Evolutionary conservation across 345 rosid species (phyloP).

Genomic region (Abelmoschus esculentus): DNA sequence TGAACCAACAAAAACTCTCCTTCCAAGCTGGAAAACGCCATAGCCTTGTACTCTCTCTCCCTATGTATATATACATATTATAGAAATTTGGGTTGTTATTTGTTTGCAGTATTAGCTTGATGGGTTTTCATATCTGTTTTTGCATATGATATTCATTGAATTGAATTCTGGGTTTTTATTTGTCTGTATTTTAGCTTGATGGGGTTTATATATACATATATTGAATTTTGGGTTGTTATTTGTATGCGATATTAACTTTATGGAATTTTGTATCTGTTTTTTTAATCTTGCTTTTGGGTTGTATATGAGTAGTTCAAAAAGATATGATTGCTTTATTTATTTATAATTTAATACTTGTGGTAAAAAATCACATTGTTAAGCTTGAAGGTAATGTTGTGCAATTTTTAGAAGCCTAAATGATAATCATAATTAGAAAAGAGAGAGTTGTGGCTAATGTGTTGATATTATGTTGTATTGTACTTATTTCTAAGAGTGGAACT

Average conservation of each 20-base stretch:
- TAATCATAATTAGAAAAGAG: not conserved
- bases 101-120: not conserved
- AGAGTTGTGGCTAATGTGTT: not conserved
- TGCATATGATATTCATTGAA: too few species aligned
- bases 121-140: not conserved
- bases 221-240: not conserved
- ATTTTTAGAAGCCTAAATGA: not conserved
- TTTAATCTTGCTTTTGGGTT: not conserved
- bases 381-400: not conserved
- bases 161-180: too few species aligned
- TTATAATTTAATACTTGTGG: not conserved
- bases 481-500: not conserved
- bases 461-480: not conserved
- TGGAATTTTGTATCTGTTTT: not conserved
- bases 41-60: conserved; percentile 37
- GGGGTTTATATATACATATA: not conserved
- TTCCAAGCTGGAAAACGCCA: conserved; percentile 76
- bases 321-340: not conserved
- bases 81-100: not conserved
- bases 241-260: not conserved
- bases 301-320: not conserved
- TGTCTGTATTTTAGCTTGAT: too few species aligned
- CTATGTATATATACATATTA: not conserved
- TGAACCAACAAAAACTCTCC: conserved; percentile 66
- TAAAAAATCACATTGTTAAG: not conserved